Conservation (phyloP, 2,329 filamentous ascomycete genomes). For the Colletotrichum incanum region DNA sequence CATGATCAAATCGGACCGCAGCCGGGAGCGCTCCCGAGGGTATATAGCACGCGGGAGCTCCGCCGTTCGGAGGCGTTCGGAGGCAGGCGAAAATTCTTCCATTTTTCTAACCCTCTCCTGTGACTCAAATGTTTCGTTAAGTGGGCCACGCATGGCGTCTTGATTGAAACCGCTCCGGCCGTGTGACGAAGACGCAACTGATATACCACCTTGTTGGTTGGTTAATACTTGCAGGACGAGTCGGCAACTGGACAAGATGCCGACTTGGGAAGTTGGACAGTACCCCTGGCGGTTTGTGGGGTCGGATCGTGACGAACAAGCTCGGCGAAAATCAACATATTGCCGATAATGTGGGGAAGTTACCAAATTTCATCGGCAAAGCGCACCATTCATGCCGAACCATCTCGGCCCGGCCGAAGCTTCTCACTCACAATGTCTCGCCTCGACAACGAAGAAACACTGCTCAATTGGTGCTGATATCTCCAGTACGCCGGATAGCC, state of each 20-base stretch:
- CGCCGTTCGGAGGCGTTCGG: constrained; percentile 22
- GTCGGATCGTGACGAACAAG: background rate
- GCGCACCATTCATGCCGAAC: constrained; percentile 6
- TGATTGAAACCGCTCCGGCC: constrained; percentile 14
- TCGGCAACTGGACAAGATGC: constrained; percentile 16
- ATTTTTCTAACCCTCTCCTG: constrained; percentile 20
- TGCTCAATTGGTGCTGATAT: background rate
- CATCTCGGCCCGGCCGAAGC: background rate
- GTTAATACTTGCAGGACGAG: background rate
- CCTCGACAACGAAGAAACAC: constrained; percentile 19
- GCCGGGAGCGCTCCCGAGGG: background rate
- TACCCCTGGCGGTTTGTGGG: constrained; percentile 7
- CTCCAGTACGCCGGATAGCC: rapidly evolving
- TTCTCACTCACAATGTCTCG: background rate
- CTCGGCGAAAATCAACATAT: constrained; percentile 5
- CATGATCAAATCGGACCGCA: background rate
- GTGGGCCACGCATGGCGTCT: constrained; percentile 22
- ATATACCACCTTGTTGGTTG: constrained; percentile 2
- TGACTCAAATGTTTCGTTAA: constrained; percentile 31
- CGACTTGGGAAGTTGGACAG: background rate
- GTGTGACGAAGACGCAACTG: background rate
- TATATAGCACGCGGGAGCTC: constrained; percentile 27
- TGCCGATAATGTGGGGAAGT: constrained; percentile 18
- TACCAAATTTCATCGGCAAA: constrained; percentile 1
- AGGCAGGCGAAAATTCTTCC: constrained; percentile 10